Base-by-base conservation (phyloP, 2,329 filamentous ascomycete genomes). In the Macrophomina tecta region DNA sequence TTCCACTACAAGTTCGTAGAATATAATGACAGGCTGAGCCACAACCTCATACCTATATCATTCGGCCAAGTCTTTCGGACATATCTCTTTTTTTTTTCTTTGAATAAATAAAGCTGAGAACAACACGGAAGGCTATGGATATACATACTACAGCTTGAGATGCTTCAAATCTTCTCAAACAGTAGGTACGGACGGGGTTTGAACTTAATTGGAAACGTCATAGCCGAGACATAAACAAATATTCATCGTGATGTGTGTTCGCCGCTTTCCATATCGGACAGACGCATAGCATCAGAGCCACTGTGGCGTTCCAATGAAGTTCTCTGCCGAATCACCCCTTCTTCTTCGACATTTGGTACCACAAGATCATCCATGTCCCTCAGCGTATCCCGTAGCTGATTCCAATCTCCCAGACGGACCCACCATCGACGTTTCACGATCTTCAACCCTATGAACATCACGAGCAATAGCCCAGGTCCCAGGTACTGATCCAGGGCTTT, bases 401-500 rank as follows among this genome's bases (percentile, higher is more conserved):
- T 42, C 55, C 55, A 58, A 4, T 58, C 38, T 14, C 55, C 55
- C 18, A 58, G 32, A 30, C 9, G 12, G 8, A 58, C 55, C 55
- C 55, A 58, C 2, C 12, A n/a, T 16, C 55, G 23, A 16, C 55
- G 23, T 30, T 58, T 58, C 38, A 58, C 55, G 2, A 58, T 3
- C 12, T 58, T 58, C 12, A 58, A 9, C 18, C 38, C 23, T 4
- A 45, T n/a, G 18, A 58, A 58, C 38, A 58, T 58, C 38, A 58
- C 12, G 1, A 58, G 38, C 12, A 58, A 3, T 5, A 58, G 3
- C 2, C 55, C 55, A 5, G 55, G 55, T 2, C 55, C 55, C 5
- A 58, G 23, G 38, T 58, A 58, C 55, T 58, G 55, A 32, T 58
- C 55, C 55, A 58, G 12, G 6, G 38, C 38, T 42, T 58, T 58